These are phyloP conservation scores for Neotropicomus parvogracilis DNA, from an alignment of 1,284 basidiomycete genomes.

Conservation along the genomic window DNA sequence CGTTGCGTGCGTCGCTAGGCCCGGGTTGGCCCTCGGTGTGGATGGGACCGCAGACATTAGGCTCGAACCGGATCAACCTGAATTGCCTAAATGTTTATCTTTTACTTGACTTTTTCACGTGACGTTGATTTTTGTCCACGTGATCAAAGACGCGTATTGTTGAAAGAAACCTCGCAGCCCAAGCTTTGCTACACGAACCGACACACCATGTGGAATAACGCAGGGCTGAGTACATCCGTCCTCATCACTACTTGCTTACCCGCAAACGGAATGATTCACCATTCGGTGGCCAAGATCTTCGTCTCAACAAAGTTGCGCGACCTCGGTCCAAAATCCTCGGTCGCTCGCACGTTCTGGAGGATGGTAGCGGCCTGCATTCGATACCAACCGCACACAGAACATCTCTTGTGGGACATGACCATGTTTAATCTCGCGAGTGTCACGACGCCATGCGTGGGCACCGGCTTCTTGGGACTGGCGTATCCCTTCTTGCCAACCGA, in stretches of 20 bases:
- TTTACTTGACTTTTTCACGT: too few species aligned
- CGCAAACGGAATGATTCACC: conserved; percentile 30
- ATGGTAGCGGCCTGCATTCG: conserved; percentile 27
- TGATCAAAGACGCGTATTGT: conserved; percentile 21
- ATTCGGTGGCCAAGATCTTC: conserved; percentile 26
- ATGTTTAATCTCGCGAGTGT: conserved; percentile 30
- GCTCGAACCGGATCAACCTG: neutral
- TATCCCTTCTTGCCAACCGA: conserved; percentile 2
- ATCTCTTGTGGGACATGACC: conserved; percentile 22
- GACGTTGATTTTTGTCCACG: conserved; percentile 20
- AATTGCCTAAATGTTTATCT: too few species aligned
- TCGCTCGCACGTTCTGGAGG: conserved; percentile 25
- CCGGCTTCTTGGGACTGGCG: conserved; percentile 25
- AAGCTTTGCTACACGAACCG: neutral
- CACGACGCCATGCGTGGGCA: conserved; percentile 19
- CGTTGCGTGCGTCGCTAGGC: conserved; percentile 25
- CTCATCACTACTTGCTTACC: conserved; percentile 26
- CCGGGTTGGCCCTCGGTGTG: conserved; percentile 25
- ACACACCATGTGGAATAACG: conserved; percentile 27
- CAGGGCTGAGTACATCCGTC: conserved; percentile 28
- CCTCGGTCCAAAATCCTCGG: conserved; percentile 25
- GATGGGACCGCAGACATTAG: conserved; percentile 27
- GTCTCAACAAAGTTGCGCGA: conserved; percentile 28
- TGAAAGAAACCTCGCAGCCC: neutral
- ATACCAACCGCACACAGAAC: conserved; percentile 24